Conservation (phyloP, 192 early-diverging fungal genomes). For the Dissophora ornata region DNA sequence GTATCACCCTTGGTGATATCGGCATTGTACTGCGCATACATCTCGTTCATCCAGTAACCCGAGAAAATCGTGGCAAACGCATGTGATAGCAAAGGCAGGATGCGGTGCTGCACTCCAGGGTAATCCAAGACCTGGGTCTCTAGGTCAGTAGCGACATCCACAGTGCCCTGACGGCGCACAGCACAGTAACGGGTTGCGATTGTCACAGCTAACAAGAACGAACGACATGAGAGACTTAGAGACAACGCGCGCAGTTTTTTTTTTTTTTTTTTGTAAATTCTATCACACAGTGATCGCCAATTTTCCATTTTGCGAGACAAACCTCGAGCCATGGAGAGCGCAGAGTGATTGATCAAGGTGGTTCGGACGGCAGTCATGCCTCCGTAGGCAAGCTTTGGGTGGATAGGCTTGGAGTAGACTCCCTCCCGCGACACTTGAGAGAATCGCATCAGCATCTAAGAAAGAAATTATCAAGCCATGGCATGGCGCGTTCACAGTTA, state of each 20-base stretch:
- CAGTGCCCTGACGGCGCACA: conserved; percentile 68
- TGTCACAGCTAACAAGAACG: conserved; percentile 71
- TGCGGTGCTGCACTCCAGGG: conserved; percentile 47
- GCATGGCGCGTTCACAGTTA: too few species aligned
- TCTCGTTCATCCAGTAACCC: conserved; percentile 61
- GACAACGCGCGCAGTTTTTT: too few species aligned
- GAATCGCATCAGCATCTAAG: conserved; percentile 90
- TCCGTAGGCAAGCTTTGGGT: conserved; percentile 82
- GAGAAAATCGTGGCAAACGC: conserved; percentile 66
- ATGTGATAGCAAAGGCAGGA: conserved; percentile 42
- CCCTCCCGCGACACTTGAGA: conserved; percentile 80
- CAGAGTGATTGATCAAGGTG: conserved; percentile 74
- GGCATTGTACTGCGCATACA: conserved; percentile 66
- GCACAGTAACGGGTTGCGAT: conserved; percentile 77
- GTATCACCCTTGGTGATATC: conserved; percentile 64
- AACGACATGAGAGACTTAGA: too few species aligned
- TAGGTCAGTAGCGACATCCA: conserved; percentile 50
- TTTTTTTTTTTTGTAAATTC: too few species aligned
- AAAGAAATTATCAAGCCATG: too few species aligned
- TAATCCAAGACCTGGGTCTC: conserved; percentile 54
- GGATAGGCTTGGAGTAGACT: conserved; percentile 76
- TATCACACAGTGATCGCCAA: too few species aligned
- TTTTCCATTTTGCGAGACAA: too few species aligned
- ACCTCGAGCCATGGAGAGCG: conserved; percentile 55
- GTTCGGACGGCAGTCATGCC: conserved; percentile 79